Conservation (phyloP, 768 basidiomycete genomes). For the Kockovaella imperatae region DNA sequence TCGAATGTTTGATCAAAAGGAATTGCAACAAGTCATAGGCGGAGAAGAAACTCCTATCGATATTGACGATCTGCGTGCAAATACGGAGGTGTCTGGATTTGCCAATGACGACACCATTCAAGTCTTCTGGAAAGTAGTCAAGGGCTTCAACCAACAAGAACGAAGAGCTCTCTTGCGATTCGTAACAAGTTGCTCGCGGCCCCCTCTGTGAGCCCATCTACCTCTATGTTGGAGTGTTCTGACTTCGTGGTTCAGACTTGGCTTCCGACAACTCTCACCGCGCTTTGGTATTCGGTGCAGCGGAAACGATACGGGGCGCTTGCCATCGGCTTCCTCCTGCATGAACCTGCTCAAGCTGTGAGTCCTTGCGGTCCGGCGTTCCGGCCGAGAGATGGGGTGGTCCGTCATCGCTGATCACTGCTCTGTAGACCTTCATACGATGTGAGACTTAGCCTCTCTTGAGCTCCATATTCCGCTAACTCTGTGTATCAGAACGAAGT, state of each 20-base stretch:
- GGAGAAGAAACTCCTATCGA: slow-evolving; percentile 80
- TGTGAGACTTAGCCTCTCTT: slow-evolving; percentile 10
- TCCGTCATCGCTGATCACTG: background rate
- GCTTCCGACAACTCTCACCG: slow-evolving; percentile 56
- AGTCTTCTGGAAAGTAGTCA: slow-evolving; percentile 80
- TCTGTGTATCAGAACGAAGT: slow-evolving; percentile 59
- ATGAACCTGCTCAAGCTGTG: slow-evolving; percentile 81
- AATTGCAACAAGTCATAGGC: slow-evolving; percentile 83
- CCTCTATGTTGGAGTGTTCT: background rate
- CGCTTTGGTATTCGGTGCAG: slow-evolving; percentile 81
- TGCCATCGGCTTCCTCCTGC: slow-evolving; percentile 58
- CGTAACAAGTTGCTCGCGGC: slow-evolving; percentile 84
- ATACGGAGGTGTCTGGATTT: slow-evolving; percentile 73
- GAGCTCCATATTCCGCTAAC: slow-evolving; percentile 52
- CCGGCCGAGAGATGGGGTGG: slow-evolving; percentile 8
- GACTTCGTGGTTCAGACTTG: slow-evolving; percentile 24
- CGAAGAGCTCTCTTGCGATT: slow-evolving; percentile 72
- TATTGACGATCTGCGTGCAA: slow-evolving; percentile 63
- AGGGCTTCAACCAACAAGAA: slow-evolving; percentile 71
- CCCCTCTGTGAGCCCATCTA: slow-evolving; percentile 57
- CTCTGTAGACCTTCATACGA: slow-evolving; percentile 15
- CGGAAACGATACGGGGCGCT: slow-evolving; percentile 53
- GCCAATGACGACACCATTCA: slow-evolving; percentile 66
- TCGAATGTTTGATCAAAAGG: slow-evolving; percentile 96
- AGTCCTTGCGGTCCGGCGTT: too few species aligned